Base-by-base conservation (phyloP, 208 protist genomes). In the Borovskyia barvae region DNA sequence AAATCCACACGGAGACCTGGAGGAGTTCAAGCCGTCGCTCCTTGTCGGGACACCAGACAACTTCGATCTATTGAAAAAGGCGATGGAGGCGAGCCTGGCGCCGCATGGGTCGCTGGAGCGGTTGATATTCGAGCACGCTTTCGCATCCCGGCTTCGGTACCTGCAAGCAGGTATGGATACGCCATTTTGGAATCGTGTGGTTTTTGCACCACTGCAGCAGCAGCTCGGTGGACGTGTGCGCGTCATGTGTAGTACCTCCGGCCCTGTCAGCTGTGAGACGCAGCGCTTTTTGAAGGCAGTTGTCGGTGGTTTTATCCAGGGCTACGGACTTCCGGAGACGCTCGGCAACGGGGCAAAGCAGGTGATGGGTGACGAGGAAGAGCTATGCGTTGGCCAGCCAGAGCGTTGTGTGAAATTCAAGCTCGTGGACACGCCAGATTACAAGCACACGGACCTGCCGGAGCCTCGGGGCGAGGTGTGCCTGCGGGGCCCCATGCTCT, bases 281-380 rank as follows among this genome's bases (percentile, higher is more conserved):
- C 88, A 95, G 42, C 75, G 91, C 40, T 96, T 84, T 60, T 49
- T 97, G 2, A 84, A 86, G 47, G 82, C 91, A 28, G 71, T 88
- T 7, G 66, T 96, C 25, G 77, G 85, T 42, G 53, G 62, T 22
- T 66, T 70, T 26, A 63, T 96, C 19, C 84, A 96, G 68, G 91
- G 91, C 32, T 97, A 91, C 70, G 93, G 85, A 20, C 67, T 97
- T 25, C 97, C 93, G 24, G 89, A 97, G 65, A 95, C 93, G 11
- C 69, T 80, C 36, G 84, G 84, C 75, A 80, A 80, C 49, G 80
- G 74, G 12, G 52, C 53, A 7, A 76, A 92, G 54, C 84, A 92
- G 65, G 71, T 64, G 9, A 60, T 53, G 0, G 72, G 85, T 9
- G 85, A 94, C 58, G 54, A 83, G 26, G 30, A 66, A 41, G 77